phyloP scores from a whole-genome alignment of 768 basidiomycete genomes.

The Suillus paluster region DNA sequence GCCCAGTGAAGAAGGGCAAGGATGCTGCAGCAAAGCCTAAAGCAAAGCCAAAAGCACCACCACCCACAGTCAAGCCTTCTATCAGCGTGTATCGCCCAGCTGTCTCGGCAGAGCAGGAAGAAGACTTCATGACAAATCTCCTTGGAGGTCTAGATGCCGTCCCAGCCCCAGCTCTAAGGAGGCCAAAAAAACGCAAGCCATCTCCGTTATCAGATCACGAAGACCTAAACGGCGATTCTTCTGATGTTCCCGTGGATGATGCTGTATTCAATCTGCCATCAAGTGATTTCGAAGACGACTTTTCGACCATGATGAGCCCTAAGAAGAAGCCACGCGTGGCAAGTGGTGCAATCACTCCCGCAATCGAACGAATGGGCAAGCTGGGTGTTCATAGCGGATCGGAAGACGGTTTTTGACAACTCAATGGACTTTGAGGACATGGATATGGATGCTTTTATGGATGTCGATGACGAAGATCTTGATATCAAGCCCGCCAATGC shows the following conservation, averaged over 20 bases:
- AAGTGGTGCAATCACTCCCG: constrained; percentile 54
- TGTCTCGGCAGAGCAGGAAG: constrained; percentile 78
- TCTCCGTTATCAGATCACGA: constrained; percentile 50
- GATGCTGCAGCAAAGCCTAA: constrained; percentile 38
- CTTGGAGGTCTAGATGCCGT: constrained; percentile 71
- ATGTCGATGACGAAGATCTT: constrained; percentile 58
- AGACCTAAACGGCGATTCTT: constrained; percentile 27
- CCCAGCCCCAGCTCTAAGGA: constrained; percentile 40
- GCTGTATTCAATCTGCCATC: constrained; percentile 37
- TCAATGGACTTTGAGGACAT: constrained; percentile 50
- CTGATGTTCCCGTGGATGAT: constrained; percentile 35
- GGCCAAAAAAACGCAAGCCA: constrained; percentile 70
- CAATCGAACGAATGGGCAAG: constrained; percentile 59
- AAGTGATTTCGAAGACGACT: constrained; percentile 58
- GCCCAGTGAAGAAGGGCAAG: constrained; percentile 29
- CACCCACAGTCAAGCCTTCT: constrained; percentile 55
- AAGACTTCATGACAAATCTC: constrained; percentile 86
- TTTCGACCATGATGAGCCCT: constrained; percentile 55
- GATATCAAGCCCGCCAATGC: constrained; percentile 41
- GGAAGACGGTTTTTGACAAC: constrained; percentile 45
- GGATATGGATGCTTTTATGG: constrained; percentile 62
- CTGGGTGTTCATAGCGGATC: constrained; percentile 61
- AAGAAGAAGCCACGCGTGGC: constrained; percentile 61
- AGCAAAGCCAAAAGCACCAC: constrained; percentile 50
- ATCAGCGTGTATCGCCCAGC: constrained; percentile 83